A percentile compares a stretch with the other conserved stretches of the same genome.
Conservation (phyloP, 495 filamentous ascomycete species). For the Cryomyces antarcticus region DNA sequence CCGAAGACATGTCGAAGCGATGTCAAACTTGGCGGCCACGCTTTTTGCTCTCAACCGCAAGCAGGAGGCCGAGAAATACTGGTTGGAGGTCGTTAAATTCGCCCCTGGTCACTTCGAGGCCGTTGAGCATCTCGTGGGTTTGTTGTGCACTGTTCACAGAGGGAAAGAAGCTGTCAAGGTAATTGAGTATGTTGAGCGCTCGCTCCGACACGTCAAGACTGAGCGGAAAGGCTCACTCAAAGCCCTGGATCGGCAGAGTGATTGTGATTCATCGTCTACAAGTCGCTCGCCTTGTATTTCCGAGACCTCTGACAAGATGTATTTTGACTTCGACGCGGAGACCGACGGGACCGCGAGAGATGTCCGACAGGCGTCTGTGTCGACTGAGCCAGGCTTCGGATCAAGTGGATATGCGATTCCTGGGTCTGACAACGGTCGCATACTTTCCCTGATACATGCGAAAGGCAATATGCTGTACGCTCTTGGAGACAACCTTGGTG, state of each 20-base stretch:
- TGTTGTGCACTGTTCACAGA: constrained; percentile 65
- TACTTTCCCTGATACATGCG: constrained; percentile 80
- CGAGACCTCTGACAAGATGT: constrained; percentile 31
- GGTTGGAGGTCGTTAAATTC: constrained; percentile 62
- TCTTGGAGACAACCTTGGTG: constrained; percentile 61
- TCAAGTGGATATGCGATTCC: constrained; percentile 75
- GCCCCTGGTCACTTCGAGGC: constrained; percentile 90
- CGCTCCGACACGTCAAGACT: constrained; percentile 34
- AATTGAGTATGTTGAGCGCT: constrained; percentile 73
- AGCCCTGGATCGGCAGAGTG: constrained; percentile 32
- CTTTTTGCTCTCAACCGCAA: constrained; percentile 63
- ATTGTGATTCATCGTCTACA: constrained; percentile 27
- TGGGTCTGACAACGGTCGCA: constrained; percentile 77
- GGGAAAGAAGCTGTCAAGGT: constrained; percentile 72
- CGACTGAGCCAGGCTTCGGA: constrained; percentile 39
- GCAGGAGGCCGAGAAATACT: constrained; percentile 71
- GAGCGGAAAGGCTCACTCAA: constrained; percentile 28
- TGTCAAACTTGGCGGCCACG: constrained; percentile 82
- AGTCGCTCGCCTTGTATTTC: constrained; percentile 29
- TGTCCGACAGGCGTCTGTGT: constrained; percentile 11
- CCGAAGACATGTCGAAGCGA: constrained; percentile 73
- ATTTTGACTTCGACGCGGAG: constrained; percentile 39
- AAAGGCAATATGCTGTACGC: constrained; percentile 98
- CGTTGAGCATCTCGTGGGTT: constrained; percentile 81
- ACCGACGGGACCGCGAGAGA: constrained; percentile 13